Conservation (phyloP, 192 early-diverging fungal genomes). For the Backusella sp. region DNA sequence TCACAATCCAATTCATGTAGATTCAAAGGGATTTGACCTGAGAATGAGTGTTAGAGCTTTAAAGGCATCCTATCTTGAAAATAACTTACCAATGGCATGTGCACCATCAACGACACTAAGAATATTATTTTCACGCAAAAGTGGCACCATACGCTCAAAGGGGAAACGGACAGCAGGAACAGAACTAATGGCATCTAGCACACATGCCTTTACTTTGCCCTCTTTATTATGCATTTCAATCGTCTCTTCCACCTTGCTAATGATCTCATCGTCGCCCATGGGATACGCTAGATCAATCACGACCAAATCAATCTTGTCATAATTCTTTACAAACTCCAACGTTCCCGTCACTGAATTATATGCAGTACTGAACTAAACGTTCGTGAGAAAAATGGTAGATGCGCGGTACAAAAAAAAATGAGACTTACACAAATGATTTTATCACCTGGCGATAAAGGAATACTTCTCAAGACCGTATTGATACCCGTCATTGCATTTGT, state of each 20-base stretch:
- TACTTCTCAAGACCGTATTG: constrained; percentile 52
- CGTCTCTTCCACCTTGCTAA: constrained; percentile 1
- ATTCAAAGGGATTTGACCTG: constrained; percentile 57
- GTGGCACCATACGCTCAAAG: constrained; percentile 35
- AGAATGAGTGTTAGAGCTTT: background rate
- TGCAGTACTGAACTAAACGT: constrained; percentile 47
- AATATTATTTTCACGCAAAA: constrained; percentile 49
- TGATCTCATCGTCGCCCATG: constrained; percentile 43
- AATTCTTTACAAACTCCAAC: constrained; percentile 45
- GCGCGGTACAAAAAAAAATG: background rate
- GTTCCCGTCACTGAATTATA: constrained; percentile 50
- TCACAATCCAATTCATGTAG: constrained; percentile 55
- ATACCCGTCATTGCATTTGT: constrained; percentile 56
- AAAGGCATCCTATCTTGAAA: background rate
- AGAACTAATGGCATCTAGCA: constrained; percentile 59
- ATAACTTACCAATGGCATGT: constrained; percentile 50
- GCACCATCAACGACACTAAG: constrained; percentile 65
- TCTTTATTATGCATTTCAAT: constrained; percentile 27
- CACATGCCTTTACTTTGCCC: constrained; percentile 39
- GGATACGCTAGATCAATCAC: constrained; percentile 50
- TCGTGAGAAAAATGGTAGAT: background rate
- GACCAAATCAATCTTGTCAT: constrained; percentile 37
- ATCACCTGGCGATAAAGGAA: constrained; percentile 42
- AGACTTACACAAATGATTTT: constrained; percentile 32
- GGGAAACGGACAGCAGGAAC: constrained; percentile 51